A percentile compares a stretch with the other conserved stretches of the same genome.
phyloP scores from a whole-genome alignment of 768 basidiomycete species.

The Boletales sp. region DNA sequence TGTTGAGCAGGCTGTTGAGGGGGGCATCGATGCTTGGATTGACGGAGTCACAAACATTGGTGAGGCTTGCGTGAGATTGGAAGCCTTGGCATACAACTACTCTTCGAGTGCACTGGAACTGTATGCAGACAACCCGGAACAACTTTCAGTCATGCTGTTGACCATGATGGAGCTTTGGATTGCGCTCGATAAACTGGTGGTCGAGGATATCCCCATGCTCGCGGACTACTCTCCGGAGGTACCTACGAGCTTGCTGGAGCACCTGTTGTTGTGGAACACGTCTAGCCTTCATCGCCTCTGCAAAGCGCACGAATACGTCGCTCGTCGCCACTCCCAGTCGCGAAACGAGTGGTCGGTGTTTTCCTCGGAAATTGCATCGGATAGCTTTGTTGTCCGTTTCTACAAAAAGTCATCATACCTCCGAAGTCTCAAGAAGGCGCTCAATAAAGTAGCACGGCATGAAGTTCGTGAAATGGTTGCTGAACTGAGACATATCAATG shows the following conservation, averaged over 20 bases:
- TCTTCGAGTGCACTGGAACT: conserved; percentile 17
- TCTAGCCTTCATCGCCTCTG: conserved; percentile 28
- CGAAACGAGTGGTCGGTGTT: conserved; percentile 32
- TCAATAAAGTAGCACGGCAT: conserved; percentile 25
- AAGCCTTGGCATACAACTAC: conserved; percentile 26
- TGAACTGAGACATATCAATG: conserved; percentile 27
- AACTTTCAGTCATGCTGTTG: conserved; percentile 38
- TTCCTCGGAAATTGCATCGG: conserved; percentile 8
- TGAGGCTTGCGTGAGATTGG: conserved; percentile 25
- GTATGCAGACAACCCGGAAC: conserved; percentile 36
- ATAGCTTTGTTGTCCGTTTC: conserved; percentile 34
- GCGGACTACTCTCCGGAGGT: conserved; percentile 46
- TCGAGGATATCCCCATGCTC: conserved; percentile 37
- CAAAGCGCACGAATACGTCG: conserved; percentile 29
- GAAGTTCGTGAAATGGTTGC: conserved; percentile 16
- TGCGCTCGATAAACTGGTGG: conserved; percentile 38
- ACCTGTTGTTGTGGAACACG: conserved; percentile 37
- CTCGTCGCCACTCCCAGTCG: conserved; percentile 20
- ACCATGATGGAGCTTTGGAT: conserved; percentile 49
- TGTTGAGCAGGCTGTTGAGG: conserved; percentile 33
- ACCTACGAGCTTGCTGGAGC: conserved; percentile 33
- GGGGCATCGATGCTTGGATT: conserved; percentile 34
- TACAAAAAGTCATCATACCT: conserved; percentile 21
- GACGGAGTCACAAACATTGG: conserved; percentile 13
- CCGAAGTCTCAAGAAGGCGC: conserved; percentile 20